Evolutionary conservation across 495 filamentous ascomycete genomes (phyloP).

Genomic region (Penicillium antarcticum): DNA sequence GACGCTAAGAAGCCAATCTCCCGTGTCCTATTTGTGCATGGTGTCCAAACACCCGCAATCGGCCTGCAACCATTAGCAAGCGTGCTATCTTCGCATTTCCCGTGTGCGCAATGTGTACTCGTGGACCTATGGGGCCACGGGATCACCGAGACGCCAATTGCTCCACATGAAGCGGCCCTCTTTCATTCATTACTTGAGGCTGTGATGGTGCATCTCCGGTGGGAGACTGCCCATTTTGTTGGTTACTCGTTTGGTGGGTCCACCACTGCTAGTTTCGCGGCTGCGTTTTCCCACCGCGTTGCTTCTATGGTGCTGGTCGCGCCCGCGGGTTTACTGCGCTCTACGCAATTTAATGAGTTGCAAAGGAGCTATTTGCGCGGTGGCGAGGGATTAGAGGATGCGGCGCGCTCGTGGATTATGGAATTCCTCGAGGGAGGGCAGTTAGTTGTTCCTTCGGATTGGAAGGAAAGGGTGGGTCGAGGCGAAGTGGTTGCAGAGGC

Average conservation of each 20-base stretch:
- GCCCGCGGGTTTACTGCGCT: slow-evolving; percentile 29
- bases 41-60: slow-evolving; percentile 36
- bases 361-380: slow-evolving; percentile 22
- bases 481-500: slow-evolving; percentile 45
- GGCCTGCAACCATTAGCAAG: slow-evolving; percentile 31
- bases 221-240: slow-evolving; percentile 31
- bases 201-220: slow-evolving; percentile 21
- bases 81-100: slow-evolving; percentile 23
- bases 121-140: slow-evolving; percentile 40
- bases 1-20: not conserved
- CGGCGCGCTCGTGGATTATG: slow-evolving; percentile 30
- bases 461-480: slow-evolving; percentile 37
- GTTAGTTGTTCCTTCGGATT: slow-evolving; percentile 35
- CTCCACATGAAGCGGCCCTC: slow-evolving; percentile 20
- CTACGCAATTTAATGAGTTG: slow-evolving; percentile 12
- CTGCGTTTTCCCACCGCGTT: slow-evolving; percentile 19
- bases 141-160: slow-evolving; percentile 30
- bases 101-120: slow-evolving; percentile 30
- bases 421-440: slow-evolving; percentile 34
- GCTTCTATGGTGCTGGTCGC: slow-evolving; percentile 30
- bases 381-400: slow-evolving; percentile 24
- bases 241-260: slow-evolving; percentile 40
- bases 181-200: slow-evolving; percentile 25
- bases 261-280: slow-evolving; percentile 26
- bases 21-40: slow-evolving; percentile 32